These are phyloP conservation scores for Cercospora janseana DNA, from an alignment of 2,329 filamentous ascomycete species.

Conservation along the genomic window DNA sequence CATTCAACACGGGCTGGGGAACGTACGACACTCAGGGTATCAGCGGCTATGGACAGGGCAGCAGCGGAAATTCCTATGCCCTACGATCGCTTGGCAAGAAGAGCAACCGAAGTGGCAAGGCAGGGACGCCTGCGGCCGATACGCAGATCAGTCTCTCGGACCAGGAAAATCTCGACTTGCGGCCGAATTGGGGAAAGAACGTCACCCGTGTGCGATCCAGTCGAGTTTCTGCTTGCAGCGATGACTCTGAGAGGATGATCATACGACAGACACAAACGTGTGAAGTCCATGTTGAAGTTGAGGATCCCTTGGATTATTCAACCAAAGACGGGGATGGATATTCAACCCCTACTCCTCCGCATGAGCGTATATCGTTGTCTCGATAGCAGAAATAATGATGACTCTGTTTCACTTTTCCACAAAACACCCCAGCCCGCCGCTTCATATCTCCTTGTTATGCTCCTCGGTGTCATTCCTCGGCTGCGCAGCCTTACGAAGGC, in stretches of 20 bases:
- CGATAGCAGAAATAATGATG: too few species aligned
- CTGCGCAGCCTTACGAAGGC: too few species aligned
- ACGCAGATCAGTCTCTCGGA: slow-evolving; percentile 12
- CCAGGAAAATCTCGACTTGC: background rate
- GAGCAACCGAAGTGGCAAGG: slow-evolving; percentile 12
- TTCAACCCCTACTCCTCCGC: too few species aligned
- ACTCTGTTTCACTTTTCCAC: too few species aligned
- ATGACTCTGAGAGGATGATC: slow-evolving; percentile 26
- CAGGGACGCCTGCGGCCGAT: slow-evolving; percentile 5
- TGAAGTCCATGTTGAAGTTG: slow-evolving; percentile 24
- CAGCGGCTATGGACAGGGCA: slow-evolving; percentile 23
- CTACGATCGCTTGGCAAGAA: slow-evolving; percentile 20
- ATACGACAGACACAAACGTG: slow-evolving; percentile 28
- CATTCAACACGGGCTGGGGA: slow-evolving; percentile 30
- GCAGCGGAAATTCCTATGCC: slow-evolving; percentile 23
- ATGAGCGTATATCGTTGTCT: too few species aligned
- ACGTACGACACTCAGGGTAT: slow-evolving; percentile 25
- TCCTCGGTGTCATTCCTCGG: too few species aligned
- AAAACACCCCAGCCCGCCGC: too few species aligned
- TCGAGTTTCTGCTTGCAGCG: slow-evolving; percentile 19
- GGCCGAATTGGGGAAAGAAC: slow-evolving; percentile 20
- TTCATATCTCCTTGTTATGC: too few species aligned
- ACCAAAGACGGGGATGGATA: too few species aligned
- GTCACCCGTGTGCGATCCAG: slow-evolving; percentile 19
- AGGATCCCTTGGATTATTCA: background rate